Evolutionary conservation across 345 rosid genomes (phyloP).

Genomic region (Moringa oleifera): DNA sequence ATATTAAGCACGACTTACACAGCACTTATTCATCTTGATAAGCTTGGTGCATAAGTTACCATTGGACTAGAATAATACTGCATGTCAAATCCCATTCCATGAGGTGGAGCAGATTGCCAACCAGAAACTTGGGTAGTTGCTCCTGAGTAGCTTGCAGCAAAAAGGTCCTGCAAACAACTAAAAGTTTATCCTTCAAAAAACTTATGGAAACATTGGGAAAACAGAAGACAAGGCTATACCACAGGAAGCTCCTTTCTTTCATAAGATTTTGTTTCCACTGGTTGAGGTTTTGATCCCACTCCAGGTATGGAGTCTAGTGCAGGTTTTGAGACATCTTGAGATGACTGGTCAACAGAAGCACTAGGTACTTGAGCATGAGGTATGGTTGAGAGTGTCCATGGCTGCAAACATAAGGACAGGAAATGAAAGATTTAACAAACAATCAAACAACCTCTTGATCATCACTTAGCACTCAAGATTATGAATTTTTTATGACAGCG

Average conservation of each 20-base stretch:
- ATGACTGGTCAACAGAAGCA: conserved; percentile 22
- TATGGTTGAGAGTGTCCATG: conserved; percentile 16
- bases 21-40: conserved; percentile 3
- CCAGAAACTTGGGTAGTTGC: conserved; percentile 31
- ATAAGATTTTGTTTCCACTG: conserved; percentile 28
- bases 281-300: conserved; percentile 25
- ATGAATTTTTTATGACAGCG: neutral
- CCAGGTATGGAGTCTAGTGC: conserved; percentile 22
- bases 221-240: conserved; percentile 27
- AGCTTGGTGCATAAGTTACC: conserved; percentile 33
- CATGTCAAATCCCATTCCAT: conserved; percentile 42
- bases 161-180: conserved; percentile 56
- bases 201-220: conserved; percentile 10
- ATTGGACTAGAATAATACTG: conserved; percentile 45
- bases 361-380: conserved; percentile 24
- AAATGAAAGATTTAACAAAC: conserved; percentile 2
- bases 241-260: conserved; percentile 68
- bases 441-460: neutral
- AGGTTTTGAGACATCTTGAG: conserved; percentile 23
- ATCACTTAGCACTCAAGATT: neutral
- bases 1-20: neutral
- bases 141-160: conserved; percentile 44
- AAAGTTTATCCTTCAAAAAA: conserved; percentile 9
- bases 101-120: conserved; percentile 45
- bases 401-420: conserved; percentile 18